A percentile compares a stretch with the other conserved stretches of the same genome.
phyloP scores from a whole-genome alignment of 2,329 filamentous ascomycete species.

The Microcera coccophila region DNA sequence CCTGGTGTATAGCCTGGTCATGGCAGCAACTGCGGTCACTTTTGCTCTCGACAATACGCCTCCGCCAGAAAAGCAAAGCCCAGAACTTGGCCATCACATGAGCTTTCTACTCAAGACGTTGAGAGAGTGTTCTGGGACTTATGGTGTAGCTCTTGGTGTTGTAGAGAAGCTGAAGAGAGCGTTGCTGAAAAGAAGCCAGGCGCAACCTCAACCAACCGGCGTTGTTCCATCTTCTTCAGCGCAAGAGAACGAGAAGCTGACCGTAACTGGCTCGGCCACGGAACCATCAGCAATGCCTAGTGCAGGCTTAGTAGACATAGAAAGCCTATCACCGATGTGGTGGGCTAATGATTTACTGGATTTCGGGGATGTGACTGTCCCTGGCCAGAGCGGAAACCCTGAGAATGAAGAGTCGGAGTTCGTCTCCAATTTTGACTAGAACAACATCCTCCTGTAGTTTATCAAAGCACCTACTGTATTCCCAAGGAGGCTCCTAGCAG shows the following conservation, averaged over 20 bases:
- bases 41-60: not conserved
- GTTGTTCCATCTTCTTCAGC: not conserved
- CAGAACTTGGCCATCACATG: not conserved
- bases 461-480: no score
- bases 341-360: not conserved
- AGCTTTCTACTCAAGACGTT: not conserved
- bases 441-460: not conserved
- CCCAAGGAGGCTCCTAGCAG: no score
- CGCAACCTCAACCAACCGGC: not conserved
- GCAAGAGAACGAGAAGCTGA: not conserved
- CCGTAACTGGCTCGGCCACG: not conserved
- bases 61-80: not conserved
- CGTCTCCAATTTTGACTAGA: not conserved
- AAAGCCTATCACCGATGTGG: not conserved
- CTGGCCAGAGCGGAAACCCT: not conserved
- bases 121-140: not conserved
- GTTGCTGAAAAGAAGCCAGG: not conserved
- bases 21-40: not conserved
- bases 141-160: not conserved
- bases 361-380: not conserved
- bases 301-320: not conserved
- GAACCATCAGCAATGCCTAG: not conserved
- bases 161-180: not conserved
- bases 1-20: not conserved
- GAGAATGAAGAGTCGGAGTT: not conserved